Percentiles rank a stretch among this genome's conserved stretches.
These are phyloP conservation scores for Pseudisothecium myosuroides DNA, from an alignment of 225 moss, liverwort and hornwort species.

Conservation along the genomic window DNA sequence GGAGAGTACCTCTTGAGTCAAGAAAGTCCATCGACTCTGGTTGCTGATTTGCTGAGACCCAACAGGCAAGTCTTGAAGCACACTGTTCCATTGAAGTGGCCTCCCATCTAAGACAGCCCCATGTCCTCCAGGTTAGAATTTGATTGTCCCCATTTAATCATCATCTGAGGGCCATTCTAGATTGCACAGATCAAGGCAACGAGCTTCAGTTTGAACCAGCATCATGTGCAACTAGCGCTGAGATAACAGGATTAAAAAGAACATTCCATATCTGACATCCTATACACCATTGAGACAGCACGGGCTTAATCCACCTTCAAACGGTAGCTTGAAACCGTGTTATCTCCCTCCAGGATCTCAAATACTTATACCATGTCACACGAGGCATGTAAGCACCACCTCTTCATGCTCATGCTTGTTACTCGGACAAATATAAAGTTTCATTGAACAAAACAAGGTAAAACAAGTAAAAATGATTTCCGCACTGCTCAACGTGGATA, in stretches of 20 bases:
- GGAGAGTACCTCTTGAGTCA: conserved; percentile 76
- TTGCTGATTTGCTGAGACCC: conserved; percentile 35
- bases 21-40: conserved; percentile 76
- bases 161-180: neutral
- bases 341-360: neutral
- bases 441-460: neutral
- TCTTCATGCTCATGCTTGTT: neutral
- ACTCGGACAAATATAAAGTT: too few relatives aligned
- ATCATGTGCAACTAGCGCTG: neutral
- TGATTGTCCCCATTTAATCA: neutral
- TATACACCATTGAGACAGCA: neutral
- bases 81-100: conserved; percentile 35
- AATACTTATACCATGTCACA: neutral
- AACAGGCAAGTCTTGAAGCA: conserved; percentile 42
- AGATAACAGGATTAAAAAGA: neutral
- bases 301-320: neutral
- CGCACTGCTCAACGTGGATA: neutral
- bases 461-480: neutral
- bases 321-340: neutral
- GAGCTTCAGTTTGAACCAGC: neutral
- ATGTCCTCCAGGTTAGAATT: neutral
- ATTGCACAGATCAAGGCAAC: neutral
- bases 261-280: neutral
- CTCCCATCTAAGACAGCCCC: conserved; percentile 44
- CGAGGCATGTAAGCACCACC: neutral